Percentiles rank a stretch among this genome's conserved stretches.
phyloP scores from a whole-genome alignment of 2,329 filamentous ascomycete species.

The Seiridium cupressi region DNA sequence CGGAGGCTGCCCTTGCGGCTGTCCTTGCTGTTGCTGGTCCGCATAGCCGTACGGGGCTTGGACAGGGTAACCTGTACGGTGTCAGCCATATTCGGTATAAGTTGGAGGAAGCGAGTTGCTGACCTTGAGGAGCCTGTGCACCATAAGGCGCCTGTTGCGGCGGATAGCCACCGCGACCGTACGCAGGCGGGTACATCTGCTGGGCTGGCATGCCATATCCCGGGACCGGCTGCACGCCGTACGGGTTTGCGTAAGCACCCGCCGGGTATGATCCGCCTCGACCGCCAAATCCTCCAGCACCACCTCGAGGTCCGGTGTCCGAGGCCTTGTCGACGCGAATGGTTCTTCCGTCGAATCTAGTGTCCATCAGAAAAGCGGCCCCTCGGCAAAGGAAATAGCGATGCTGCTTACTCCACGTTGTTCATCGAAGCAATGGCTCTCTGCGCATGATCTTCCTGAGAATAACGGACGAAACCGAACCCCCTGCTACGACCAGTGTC shows the following conservation, averaged over 20 bases:
- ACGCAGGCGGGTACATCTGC: constrained; percentile 38
- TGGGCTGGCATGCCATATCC: constrained; percentile 34
- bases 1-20: constrained; percentile 33
- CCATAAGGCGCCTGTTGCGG: constrained; percentile 35
- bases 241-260: constrained; percentile 29
- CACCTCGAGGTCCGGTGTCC: constrained; percentile 67
- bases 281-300: constrained; percentile 43
- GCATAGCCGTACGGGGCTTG: constrained; percentile 42
- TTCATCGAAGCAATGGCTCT: constrained; percentile 78
- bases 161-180: constrained; percentile 41
- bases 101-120: constrained; percentile 3
- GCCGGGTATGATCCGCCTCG: constrained; percentile 31
- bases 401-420: constrained; percentile 74
- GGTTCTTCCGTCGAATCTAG: constrained; percentile 85
- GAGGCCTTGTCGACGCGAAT: constrained; percentile 97
- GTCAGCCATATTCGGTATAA: background rate
- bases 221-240: constrained; percentile 32
- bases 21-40: constrained; percentile 39
- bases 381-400: background rate
- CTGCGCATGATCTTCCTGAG: constrained; percentile 72
- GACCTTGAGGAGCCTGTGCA: constrained; percentile 43
- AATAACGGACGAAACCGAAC: constrained; percentile 94
- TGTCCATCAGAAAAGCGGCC: background rate
- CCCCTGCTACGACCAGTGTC: constrained; percentile 95
- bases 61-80: constrained; percentile 21